phyloP scores from a whole-genome alignment of 2,329 filamentous ascomycete genomes.

The Talaromyces albobiverticillius region DNA sequence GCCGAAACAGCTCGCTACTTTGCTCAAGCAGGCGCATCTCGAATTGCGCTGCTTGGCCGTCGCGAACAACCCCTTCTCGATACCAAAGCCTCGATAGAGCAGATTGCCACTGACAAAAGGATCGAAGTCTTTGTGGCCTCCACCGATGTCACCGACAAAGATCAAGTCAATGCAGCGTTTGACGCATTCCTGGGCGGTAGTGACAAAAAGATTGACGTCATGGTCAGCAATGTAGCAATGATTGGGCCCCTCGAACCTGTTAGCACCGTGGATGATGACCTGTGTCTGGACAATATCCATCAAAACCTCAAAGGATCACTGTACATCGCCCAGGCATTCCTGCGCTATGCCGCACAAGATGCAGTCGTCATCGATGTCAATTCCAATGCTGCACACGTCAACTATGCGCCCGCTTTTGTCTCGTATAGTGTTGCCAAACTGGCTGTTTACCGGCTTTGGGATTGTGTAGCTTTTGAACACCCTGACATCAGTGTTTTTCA shows the following conservation, averaged over 20 bases:
- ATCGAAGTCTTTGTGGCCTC: conserved; percentile 30
- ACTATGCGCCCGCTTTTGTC: conserved; percentile 21
- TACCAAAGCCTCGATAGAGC: conserved; percentile 36
- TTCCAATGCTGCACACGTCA: conserved; percentile 34
- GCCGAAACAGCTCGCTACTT: conserved; percentile 42
- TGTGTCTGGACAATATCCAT: conserved; percentile 25
- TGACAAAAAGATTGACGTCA: conserved; percentile 33
- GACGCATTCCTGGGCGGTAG: neutral
- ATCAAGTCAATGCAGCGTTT: conserved; percentile 5
- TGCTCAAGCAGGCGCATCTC: conserved; percentile 43
- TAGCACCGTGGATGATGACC: conserved; percentile 25
- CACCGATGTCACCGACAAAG: conserved; percentile 7
- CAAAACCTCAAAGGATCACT: conserved; percentile 4
- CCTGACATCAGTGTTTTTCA: conserved; percentile 29
- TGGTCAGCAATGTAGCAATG: conserved; percentile 40
- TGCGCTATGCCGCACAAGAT: conserved; percentile 27
- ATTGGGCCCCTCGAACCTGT: conserved; percentile 28
- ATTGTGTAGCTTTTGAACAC: conserved; percentile 21
- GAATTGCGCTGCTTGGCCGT: conserved; percentile 46
- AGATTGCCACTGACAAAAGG: conserved; percentile 32
- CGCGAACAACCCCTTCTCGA: conserved; percentile 31
- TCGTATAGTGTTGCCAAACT: conserved; percentile 29
- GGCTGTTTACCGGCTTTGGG: conserved; percentile 29
- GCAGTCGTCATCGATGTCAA: conserved; percentile 36
- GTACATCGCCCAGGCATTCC: conserved; percentile 22